Evolutionary conservation across 2,329 filamentous ascomycete species (phyloP).

Genomic region (Fusarium setosum): DNA sequence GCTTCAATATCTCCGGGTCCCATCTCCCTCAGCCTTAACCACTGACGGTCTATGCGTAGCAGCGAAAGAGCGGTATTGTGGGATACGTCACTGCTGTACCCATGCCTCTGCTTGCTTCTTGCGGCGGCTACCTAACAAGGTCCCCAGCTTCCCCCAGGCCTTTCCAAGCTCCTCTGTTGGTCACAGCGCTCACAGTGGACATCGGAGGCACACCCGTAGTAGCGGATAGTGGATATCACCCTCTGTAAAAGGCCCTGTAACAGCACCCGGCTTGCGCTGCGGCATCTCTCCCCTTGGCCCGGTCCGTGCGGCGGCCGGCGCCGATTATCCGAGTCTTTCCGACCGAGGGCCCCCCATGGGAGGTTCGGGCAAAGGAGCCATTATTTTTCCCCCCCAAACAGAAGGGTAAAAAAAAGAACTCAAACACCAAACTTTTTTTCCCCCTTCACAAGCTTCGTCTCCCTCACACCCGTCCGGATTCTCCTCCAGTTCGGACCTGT

Average conservation of each 20-base stretch:
- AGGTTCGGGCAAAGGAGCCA: slow-evolving; percentile 31
- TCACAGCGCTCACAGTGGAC: slow-evolving; percentile 7
- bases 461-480: slow-evolving; percentile 18
- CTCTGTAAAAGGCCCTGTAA: slow-evolving; percentile 19
- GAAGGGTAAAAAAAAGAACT: slow-evolving; percentile 47
- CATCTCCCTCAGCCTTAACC: background rate
- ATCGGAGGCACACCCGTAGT: slow-evolving; percentile 8
- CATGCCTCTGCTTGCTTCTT: slow-evolving; percentile 20
- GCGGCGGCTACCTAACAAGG: slow-evolving; percentile 25
- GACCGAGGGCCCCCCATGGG: slow-evolving; percentile 23
- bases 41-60: slow-evolving; percentile 12
- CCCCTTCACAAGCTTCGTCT: no score
- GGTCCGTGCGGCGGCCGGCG: slow-evolving; percentile 43
- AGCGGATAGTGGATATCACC: slow-evolving; percentile 10
- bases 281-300: slow-evolving; percentile 37
- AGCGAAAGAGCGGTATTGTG: slow-evolving; percentile 1
- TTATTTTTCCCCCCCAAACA: slow-evolving; percentile 39
- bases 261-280: background rate
- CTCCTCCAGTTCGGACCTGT: slow-evolving; percentile 13
- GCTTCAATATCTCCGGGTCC: no score
- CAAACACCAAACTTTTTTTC: slow-evolving; percentile 28
- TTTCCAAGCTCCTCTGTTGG: slow-evolving; percentile 5
- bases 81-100: background rate
- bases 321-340: slow-evolving; percentile 48
- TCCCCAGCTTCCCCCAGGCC: slow-evolving; percentile 23